A percentile compares a stretch with the other conserved stretches of the same genome.
phyloP scores from a whole-genome alignment of 2,329 filamentous ascomycete genomes.

The Akanthomyces uredinophilus region DNA sequence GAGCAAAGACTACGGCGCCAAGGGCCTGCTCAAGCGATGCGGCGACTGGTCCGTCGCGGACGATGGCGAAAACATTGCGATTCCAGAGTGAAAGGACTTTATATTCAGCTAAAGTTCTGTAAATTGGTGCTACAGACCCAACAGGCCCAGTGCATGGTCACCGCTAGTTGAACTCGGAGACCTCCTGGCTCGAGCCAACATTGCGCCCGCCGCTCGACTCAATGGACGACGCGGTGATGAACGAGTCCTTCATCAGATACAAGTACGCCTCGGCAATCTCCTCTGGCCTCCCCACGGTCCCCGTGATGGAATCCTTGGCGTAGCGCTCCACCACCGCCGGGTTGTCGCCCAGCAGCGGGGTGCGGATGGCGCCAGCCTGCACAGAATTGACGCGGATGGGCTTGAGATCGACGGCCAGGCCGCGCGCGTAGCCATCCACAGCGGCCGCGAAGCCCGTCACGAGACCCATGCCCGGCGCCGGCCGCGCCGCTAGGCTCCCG shows the following conservation, averaged over 20 bases:
- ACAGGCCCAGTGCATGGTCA: too few species aligned
- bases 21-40: constrained; percentile 18
- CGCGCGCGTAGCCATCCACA: constrained; percentile 46
- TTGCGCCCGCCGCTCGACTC: constrained; percentile 23
- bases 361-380: constrained; percentile 48
- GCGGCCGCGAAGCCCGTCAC: constrained; percentile 44
- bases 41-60: constrained; percentile 17
- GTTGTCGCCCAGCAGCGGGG: constrained; percentile 32
- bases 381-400: constrained; percentile 61
- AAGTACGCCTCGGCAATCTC: constrained; percentile 40
- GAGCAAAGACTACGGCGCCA: constrained; percentile 18
- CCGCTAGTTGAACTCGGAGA: constrained; percentile 1
- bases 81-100: neutral
- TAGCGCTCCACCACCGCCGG: constrained; percentile 14
- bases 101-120: neutral
- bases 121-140: neutral
- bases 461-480: constrained; percentile 46
- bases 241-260: constrained; percentile 38
- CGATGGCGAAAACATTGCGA: neutral
- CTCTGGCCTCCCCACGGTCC: constrained; percentile 28
- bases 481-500: constrained; percentile 46
- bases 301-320: constrained; percentile 18
- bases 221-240: constrained; percentile 31
- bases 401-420: constrained; percentile 57
- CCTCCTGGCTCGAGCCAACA: constrained; percentile 19